phyloP scores from a whole-genome alignment of 495 filamentous ascomycete genomes.

The Penicillium bovifimosum region DNA sequence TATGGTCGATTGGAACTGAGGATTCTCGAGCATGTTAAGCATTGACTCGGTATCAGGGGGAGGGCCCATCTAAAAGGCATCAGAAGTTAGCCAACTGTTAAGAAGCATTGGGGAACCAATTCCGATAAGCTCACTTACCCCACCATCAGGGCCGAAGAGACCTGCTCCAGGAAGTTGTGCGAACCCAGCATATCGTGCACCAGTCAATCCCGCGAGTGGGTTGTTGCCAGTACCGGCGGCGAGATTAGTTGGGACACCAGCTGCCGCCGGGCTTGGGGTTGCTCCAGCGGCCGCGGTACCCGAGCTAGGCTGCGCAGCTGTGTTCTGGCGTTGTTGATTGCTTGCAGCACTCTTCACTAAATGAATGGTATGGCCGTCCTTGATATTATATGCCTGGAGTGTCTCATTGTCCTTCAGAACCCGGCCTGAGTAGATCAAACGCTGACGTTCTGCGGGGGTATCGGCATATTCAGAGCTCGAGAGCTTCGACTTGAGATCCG shows the following conservation, averaged over 20 bases:
- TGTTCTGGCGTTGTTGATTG: constrained; percentile 62
- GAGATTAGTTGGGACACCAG: constrained; percentile 78
- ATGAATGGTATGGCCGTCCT: constrained; percentile 91
- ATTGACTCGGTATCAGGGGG: constrained; percentile 75
- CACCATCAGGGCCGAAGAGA: constrained; percentile 93
- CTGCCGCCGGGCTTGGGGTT: constrained; percentile 45
- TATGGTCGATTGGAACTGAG: constrained; percentile 72
- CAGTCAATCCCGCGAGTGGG: constrained; percentile 83
- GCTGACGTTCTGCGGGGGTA: constrained; percentile 78
- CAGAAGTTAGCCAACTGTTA: constrained; percentile 15
- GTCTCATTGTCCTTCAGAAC: constrained; percentile 92
- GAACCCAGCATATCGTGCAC: constrained; percentile 90
- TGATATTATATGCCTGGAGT: constrained; percentile 84
- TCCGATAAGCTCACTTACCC: constrained; percentile 57
- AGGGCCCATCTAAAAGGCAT: constrained; percentile 70
- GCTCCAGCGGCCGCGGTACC: constrained; percentile 46
- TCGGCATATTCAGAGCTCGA: constrained; percentile 73
- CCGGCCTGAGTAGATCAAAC: constrained; percentile 94
- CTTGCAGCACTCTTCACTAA: constrained; percentile 93
- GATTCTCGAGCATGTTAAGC: constrained; percentile 79
- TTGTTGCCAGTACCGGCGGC: constrained; percentile 89
- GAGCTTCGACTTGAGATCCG: constrained; percentile 85
- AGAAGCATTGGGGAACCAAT: not conserved
- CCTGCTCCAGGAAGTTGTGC: constrained; percentile 81
- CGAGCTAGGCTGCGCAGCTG: constrained; percentile 44